A percentile compares a stretch with the other conserved stretches of the same genome.
Evolutionary conservation across 306 rosid genomes (phyloP).

Genomic region (Ochetophila trinervis): DNA sequence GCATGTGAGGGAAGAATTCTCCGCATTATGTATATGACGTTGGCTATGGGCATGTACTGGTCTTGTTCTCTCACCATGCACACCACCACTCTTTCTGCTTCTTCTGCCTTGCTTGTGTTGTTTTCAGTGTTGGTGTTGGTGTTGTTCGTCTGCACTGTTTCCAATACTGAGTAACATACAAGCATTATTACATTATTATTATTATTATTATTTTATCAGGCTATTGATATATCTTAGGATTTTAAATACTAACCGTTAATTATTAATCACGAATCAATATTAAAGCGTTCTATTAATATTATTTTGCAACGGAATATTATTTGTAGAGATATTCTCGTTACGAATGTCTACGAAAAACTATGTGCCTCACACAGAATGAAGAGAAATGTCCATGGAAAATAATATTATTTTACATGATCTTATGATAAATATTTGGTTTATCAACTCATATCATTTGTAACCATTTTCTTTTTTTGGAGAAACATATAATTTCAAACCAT

Average conservation of each 20-base stretch:
- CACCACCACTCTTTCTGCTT: neutral
- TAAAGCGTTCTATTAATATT: too few relatives aligned
- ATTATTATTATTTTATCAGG: too few relatives aligned
- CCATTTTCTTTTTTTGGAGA: too few relatives aligned
- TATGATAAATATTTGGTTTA: neutral
- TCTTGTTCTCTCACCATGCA: conserved; percentile 52
- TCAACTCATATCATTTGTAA: neutral
- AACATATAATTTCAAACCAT: too few relatives aligned
- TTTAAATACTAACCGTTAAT: too few relatives aligned
- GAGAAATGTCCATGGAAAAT: neutral
- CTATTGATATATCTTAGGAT: too few relatives aligned
- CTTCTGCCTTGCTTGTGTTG: too few relatives aligned
- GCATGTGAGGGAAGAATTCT: conserved; percentile 61
- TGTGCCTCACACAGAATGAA: neutral
- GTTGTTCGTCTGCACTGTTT: neutral
- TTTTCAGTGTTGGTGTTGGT: too few relatives aligned
- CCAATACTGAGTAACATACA: conserved; percentile 12
- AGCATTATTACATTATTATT: too few relatives aligned
- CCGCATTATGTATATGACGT: conserved; percentile 71
- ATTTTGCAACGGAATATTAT: too few relatives aligned
- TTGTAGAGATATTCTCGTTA: conserved; percentile 6
- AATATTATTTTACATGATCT: neutral
- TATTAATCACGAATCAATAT: too few relatives aligned
- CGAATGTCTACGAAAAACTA: neutral
- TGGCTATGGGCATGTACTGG: conserved; percentile 75